Evolutionary conservation across 1,139 yeast genomes (phyloP), one percentile per base, ranked within the genome.

Genomic region (Diutina mesorugosa): DNA sequence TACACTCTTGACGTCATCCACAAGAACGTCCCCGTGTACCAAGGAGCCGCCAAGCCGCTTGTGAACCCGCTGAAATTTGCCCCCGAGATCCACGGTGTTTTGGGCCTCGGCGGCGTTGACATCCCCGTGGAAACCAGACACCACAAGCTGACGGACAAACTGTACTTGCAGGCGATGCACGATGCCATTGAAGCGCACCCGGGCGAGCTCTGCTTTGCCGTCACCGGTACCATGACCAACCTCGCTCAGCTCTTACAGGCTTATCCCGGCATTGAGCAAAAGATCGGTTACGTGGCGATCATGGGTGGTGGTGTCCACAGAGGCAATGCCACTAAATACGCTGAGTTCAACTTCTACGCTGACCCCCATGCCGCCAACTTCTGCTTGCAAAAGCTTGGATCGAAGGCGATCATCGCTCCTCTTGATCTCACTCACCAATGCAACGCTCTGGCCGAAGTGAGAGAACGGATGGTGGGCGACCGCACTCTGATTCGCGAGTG

Each of bases 321-420:
- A 30, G 70, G 75, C 5, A 76, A 76, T 60, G 63, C 71, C 32
- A 78, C 86, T 3, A 72, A 73, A 10, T 75, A 73, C 56, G 85
- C 95, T n/a, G 96, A 90, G 66, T 90, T 88, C 72, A 90, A 90
- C 67, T 75, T 87, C 54, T 78, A 79, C 72, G 76, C 83, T 55
- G 97, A 90, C 65, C 91, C 96, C 0, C 77, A 77, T 56, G 95
- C 96, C 2, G 88, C 95, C 0, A 69, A 78, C 47, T 72, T 89
- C 6, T 64, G 69, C 14, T 81, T 83, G 61, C 69, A 71, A 0
- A 65, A 68, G 0, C 66, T 87, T 51, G 68, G 72, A 8, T 67
- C 73, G 7, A 85, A 80, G 65, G 74, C 80, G 10, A 65, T 86
- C 4, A 66, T 87, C 57, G 76, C 80, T 14, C 90, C 95, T 0